Conservation (phyloP, 306 rosid genomes). For the Cicer pinnatifidum region DNA sequence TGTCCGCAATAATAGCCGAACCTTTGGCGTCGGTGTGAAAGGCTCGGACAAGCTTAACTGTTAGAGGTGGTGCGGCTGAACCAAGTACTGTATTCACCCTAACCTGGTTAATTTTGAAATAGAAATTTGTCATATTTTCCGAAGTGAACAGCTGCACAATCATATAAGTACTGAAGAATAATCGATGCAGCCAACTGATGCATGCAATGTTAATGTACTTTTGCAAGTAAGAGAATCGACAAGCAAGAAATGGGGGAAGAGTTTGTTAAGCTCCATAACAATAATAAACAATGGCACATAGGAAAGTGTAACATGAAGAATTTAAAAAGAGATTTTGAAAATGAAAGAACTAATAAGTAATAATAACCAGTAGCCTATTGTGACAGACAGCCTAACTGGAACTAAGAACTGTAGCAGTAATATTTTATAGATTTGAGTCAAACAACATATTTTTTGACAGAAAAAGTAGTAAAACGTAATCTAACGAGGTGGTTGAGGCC, state of each 20-base stretch:
- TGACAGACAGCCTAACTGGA: neutral
- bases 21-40: conserved; percentile 65
- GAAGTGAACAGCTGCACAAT: conserved; percentile 9
- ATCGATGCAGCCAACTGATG: conserved; percentile 8
- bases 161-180: neutral
- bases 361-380: neutral
- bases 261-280: conserved; percentile 12
- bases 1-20: conserved; percentile 59
- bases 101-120: conserved; percentile 62
- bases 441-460: neutral
- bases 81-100: conserved; percentile 89
- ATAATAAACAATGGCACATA: conserved; percentile 1
- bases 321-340: neutral
- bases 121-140: conserved; percentile 36
- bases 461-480: neutral
- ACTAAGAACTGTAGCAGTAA: neutral
- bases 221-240: conserved; percentile 35
- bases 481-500: conserved; percentile 9
- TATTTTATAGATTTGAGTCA: conserved; percentile 1
- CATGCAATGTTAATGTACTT: conserved; percentile 12
- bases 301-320: conserved; percentile 17
- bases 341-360: neutral
- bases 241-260: conserved; percentile 13
- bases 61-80: conserved; percentile 80
- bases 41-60: conserved; percentile 80